Evolutionary conservation across 2,329 filamentous ascomycete genomes (phyloP), one percentile per base, ranked within the genome.

Genomic region (Ceratocystis huliohia): DNA sequence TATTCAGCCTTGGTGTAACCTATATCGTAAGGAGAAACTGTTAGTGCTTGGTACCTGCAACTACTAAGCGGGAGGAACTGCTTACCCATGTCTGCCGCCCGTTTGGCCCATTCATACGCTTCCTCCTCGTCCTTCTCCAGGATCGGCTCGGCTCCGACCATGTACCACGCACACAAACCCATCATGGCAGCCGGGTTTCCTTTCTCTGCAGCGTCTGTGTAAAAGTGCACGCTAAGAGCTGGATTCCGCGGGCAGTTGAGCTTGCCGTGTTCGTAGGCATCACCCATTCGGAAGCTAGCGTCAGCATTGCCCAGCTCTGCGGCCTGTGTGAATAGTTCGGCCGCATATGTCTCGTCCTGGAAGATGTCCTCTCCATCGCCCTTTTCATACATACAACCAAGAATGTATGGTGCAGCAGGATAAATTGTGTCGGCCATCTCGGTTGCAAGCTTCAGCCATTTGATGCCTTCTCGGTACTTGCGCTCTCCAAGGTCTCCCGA

Each of bases 141-240:
- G 15, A 97, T 85, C 0, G 92, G 91, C 70, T 92, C 88, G 1
- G 94, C 94, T 10, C 94, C 94, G 50, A 97, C 88, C 82, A 97
- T 88, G 75, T 97, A 99, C 94, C 94, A 99, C 10, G 94, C 94
- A 76, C 94, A 99, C 7, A 99, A 80, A 3, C 93, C 93, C 92
- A 99, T 96, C 91, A 97, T 97, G 61, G 91, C 93, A 61, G 86
- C 83, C 0, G 91, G 81, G 72, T 96, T 88, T 0, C 90, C 91
- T 59, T 83, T 81, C 72, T 96, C 89, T 1, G 94, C 94, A 13
- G 94, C 93, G 30, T 87, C 88, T 1, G 93, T 99, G 78, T 99
- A 99, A 74, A 96, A 99, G 75, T 99, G 94, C 8, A 99, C 91
- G 70, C 91, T 96, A 65, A 99, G 79, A 1, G 92, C 91, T 1